Base-by-base conservation (phyloP, 1,284 basidiomycete species). In the Exobasidium cylindrosporum region DNA sequence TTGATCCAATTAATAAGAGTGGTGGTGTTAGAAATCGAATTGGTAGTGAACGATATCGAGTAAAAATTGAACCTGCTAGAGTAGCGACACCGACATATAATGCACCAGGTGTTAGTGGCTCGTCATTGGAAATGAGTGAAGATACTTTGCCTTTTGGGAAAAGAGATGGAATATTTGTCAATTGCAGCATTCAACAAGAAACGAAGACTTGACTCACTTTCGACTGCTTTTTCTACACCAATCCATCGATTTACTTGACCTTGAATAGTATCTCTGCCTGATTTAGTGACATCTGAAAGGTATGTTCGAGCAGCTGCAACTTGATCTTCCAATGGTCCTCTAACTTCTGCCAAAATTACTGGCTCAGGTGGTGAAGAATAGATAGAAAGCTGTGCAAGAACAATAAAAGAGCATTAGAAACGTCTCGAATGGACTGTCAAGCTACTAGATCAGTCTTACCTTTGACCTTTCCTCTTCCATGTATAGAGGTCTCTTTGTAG, bases 11-110 rank as follows among this genome's bases (percentile, higher is more conserved):
- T 17, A 73, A 54, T 5, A 73, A 66, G 40, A 72, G 49, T 3
- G 77, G 77, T 1, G 77, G 77, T 0, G 74, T 69, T 56, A 79
- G 56, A 57, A 80, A 60, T 17, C 79, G 78, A 43, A 81, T 63
- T 21, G 79, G 76, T 45, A 76, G 67, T 0, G 73, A 60, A 72
- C 92, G 87, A 66, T 88, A 89, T 44, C 92, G 88, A 0, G 89
- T 86, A 60, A 96, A 80, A 70, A 97, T 88, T 60, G 90, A 91
- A 1, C 89, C 90, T 0, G 90, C 89, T 52, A 97, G 86, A 2
- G 91, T 88, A 1, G 91, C 88, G 44, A 97, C 86, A 53, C 91
- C 90, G 60, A 92, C 88, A 46, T 79, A 79, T 35, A 79, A 67
- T n/a, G 73, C 60, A 21, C 89, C 90, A 0, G 93, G 93, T 4